phyloP scores from a whole-genome alignment of 2,329 filamentous ascomycete genomes.

The Botrytis deweyae region DNA sequence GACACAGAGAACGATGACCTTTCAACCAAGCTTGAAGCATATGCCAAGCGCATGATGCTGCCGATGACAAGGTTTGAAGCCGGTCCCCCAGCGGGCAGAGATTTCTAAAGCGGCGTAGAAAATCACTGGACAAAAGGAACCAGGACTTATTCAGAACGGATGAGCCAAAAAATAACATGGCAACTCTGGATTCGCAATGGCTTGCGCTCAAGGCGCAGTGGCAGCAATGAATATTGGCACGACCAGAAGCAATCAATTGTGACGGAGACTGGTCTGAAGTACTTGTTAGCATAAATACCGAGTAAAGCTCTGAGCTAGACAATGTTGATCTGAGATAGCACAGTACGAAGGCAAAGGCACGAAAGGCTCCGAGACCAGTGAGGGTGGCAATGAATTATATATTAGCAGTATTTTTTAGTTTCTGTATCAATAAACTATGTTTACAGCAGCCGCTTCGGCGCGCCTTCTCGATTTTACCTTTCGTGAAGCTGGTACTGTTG shows the following conservation, averaged over 20 bases:
- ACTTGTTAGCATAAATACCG: background rate
- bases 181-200: background rate
- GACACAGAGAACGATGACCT: constrained; percentile 62
- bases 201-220: background rate
- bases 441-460: background rate
- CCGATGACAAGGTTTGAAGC: background rate
- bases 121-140: background rate
- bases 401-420: no score
- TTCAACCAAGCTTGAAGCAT: constrained; percentile 40
- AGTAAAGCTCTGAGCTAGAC: background rate
- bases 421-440: background rate
- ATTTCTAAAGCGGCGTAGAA: background rate
- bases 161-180: background rate
- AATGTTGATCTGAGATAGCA: background rate
- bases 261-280: background rate
- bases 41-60: constrained; percentile 47
- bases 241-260: background rate
- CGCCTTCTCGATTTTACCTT: background rate
- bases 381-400: background rate
- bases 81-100: background rate
- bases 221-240: background rate
- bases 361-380: background rate
- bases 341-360: background rate
- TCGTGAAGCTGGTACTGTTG: background rate
- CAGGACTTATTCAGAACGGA: background rate